These are phyloP conservation scores for Paracoccidioides lutzii DNA, from an alignment of 2,329 filamentous ascomycete species.

Conservation along the genomic window DNA sequence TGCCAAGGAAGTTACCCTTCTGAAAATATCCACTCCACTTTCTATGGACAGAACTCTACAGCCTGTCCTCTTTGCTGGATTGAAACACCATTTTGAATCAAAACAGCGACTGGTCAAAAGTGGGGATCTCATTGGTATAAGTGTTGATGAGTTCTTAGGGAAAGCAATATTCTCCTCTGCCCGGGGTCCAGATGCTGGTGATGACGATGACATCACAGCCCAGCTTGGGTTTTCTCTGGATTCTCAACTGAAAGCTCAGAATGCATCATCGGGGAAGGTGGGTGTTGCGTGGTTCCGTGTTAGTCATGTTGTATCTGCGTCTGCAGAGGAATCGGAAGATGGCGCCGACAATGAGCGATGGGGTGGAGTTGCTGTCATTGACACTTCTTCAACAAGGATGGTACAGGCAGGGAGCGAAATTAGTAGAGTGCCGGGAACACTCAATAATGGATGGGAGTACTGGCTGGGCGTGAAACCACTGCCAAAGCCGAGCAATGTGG, in stretches of 20 bases:
- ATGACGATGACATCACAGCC: conserved; percentile 51
- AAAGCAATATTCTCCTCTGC: conserved; percentile 63
- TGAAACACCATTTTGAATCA: conserved; percentile 80
- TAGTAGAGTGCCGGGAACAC: conserved; percentile 62
- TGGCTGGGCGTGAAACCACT: conserved; percentile 67
- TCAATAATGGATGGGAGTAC: conserved; percentile 72
- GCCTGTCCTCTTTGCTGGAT: conserved; percentile 67
- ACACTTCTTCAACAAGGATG: conserved; percentile 76
- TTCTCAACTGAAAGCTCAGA: conserved; percentile 7
- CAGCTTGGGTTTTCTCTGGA: conserved; percentile 8
- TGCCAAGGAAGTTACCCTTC: conserved; percentile 68
- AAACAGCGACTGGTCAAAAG: conserved; percentile 70
- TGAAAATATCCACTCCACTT: conserved; percentile 78
- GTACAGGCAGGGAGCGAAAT: conserved; percentile 82
- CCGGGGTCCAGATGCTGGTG: conserved; percentile 42
- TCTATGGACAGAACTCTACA: conserved; percentile 78
- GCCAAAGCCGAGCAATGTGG: conserved; percentile 34
- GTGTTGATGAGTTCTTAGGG: conserved; percentile 75
- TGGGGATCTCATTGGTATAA: conserved; percentile 78
- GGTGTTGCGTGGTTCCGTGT: conserved; percentile 86
- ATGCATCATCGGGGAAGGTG: conserved; percentile 34
- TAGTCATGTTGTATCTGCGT: conserved; percentile 49
- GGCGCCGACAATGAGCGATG: conserved; percentile 57
- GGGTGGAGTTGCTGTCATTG: conserved; percentile 76
- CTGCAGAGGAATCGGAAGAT: conserved; percentile 42